Percentiles rank a stretch among this genome's conserved stretches.
These are phyloP conservation scores for Stachybotrys chartarum DNA, from an alignment of 2,329 filamentous ascomycete genomes.

Conservation along the genomic window DNA sequence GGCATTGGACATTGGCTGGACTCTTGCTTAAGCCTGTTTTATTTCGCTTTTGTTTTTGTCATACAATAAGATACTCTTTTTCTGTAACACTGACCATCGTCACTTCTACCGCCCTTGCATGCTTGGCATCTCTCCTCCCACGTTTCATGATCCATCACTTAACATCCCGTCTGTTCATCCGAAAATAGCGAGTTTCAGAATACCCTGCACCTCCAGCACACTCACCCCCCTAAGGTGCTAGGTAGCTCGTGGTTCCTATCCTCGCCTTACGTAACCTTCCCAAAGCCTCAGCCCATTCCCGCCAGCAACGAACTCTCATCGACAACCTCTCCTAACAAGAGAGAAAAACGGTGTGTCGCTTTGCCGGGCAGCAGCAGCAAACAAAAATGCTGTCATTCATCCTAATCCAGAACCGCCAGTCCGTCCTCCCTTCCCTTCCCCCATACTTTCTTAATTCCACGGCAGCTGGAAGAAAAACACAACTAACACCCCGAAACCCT, in stretches of 20 bases:
- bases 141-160: too few species aligned
- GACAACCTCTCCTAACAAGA: background rate
- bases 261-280: background rate
- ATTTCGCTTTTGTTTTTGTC: background rate
- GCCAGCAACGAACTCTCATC: background rate
- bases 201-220: too few species aligned
- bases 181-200: too few species aligned
- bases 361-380: background rate
- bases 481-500: background rate
- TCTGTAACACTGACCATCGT: too few species aligned
- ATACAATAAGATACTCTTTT: background rate
- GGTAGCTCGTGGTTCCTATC: background rate
- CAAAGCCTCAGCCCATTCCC: too few species aligned
- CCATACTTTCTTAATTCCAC: background rate
- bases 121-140: too few species aligned
- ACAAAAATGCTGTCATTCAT: slow-evolving; percentile 70
- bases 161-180: too few species aligned
- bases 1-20: background rate
- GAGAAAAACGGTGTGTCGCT: background rate
- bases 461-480: background rate
- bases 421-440: slow-evolving; percentile 10
- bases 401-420: slow-evolving; percentile 86
- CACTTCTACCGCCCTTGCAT: too few species aligned
- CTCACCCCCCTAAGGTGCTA: too few species aligned
- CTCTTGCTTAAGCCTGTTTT: background rate